These are phyloP conservation scores for Oryza officinalis DNA, from an alignment of 176 grass and related monocot genomes.

Conservation along the genomic window DNA sequence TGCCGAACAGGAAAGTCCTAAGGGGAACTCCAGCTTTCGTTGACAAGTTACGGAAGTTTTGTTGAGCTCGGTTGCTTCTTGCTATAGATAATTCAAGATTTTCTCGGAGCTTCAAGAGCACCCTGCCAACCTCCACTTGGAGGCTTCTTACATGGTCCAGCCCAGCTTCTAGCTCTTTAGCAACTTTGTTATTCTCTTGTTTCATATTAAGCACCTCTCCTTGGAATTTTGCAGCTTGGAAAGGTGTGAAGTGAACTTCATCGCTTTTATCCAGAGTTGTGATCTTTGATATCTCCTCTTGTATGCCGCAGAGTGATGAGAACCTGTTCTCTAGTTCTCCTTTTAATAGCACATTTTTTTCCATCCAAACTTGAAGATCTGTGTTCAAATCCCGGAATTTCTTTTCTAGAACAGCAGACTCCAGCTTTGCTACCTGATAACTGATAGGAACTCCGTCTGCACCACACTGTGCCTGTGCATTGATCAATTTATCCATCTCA, in stretches of 20 bases:
- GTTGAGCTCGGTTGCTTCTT: conserved; percentile 50
- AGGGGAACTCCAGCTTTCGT: conserved; percentile 71
- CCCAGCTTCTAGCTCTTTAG: conserved; percentile 70
- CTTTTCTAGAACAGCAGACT: conserved; percentile 58
- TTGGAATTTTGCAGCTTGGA: conserved; percentile 63
- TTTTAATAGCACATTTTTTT: conserved; percentile 74
- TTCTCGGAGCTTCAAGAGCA: conserved; percentile 57
- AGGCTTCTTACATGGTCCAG: conserved; percentile 65
- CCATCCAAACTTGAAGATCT: conserved; percentile 75
- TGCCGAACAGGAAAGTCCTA: conserved; percentile 75
- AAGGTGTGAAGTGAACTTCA: conserved; percentile 46
- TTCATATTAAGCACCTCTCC: conserved; percentile 80
- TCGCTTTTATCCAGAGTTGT: conserved; percentile 29
- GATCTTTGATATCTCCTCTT: conserved; percentile 66
- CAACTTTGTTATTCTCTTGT: conserved; percentile 69
- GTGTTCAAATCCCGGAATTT: conserved; percentile 72
- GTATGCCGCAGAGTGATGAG: conserved; percentile 58
- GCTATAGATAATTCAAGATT: conserved; percentile 51
- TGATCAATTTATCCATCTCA: conserved; percentile 49
- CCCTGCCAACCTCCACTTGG: conserved; percentile 60
- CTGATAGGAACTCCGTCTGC: conserved; percentile 24
- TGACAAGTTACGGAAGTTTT: conserved; percentile 62
- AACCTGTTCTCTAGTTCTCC: conserved; percentile 66
- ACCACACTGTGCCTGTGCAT: conserved; percentile 34
- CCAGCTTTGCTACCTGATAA: conserved; percentile 46